A percentile compares a stretch with the other conserved stretches of the same genome.
Evolutionary conservation across 345 rosid genomes (phyloP).

Genomic region (Durio zibethinus): DNA sequence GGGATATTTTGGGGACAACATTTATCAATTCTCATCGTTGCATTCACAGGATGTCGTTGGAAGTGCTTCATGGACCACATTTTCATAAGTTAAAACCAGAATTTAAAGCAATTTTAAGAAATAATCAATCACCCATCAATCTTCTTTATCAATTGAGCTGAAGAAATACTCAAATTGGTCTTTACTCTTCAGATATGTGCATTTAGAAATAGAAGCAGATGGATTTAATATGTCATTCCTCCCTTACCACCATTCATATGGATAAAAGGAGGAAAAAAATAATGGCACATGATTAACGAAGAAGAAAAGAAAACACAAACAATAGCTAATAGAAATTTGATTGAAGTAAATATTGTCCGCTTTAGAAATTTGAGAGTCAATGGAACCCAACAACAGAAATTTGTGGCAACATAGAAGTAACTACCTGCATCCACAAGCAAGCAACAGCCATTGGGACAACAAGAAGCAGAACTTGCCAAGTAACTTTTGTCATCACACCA

Average conservation of each 20-base stretch:
- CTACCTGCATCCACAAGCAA: conserved; percentile 99
- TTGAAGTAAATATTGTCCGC: no score
- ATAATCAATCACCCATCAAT: not conserved
- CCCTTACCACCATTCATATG: not conserved
- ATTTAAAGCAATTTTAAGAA: not conserved
- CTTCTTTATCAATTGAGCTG: not conserved
- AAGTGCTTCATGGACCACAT: not conserved
- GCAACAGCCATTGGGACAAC: conserved; percentile 95
- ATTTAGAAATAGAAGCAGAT: not conserved
- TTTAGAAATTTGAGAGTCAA: conserved; percentile 7
- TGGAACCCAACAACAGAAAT: not conserved
- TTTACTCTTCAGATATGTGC: not conserved
- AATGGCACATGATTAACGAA: not conserved
- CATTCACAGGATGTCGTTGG: not conserved
- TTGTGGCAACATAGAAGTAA: conserved; percentile 8
- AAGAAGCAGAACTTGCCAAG: conserved; percentile 98
- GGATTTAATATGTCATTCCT: not conserved
- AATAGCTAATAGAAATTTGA: not conserved
- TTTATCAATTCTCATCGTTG: not conserved
- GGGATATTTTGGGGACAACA: not conserved
- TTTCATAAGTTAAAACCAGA: not conserved
- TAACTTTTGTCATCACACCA: conserved; percentile 93
- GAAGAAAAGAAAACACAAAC: not conserved
- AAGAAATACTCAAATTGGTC: not conserved
- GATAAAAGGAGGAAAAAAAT: not conserved